These are phyloP conservation scores for Globisporangium canariense DNA, from an alignment of 352 stramenopile species.

Conservation along the genomic window DNA sequence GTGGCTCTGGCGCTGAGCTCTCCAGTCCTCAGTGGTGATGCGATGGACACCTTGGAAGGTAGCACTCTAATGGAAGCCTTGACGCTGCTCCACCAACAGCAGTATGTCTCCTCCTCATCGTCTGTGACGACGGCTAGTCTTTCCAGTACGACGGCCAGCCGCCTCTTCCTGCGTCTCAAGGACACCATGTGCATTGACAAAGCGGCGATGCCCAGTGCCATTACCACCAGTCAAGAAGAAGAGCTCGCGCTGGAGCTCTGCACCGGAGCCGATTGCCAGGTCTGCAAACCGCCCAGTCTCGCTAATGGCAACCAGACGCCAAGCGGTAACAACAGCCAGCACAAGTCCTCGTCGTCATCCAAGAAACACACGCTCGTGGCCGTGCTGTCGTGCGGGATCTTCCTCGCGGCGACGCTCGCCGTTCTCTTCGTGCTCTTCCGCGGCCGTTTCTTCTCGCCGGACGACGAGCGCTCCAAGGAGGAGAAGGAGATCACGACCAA, in stretches of 20 bases:
- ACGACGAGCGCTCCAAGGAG: conserved; percentile 35
- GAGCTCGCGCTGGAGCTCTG: conserved; percentile 25
- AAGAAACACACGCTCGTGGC: conserved; percentile 32
- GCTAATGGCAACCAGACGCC: neutral
- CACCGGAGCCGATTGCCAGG: conserved; percentile 8
- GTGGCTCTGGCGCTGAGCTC: conserved; percentile 31
- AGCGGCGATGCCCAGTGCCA: conserved; percentile 12
- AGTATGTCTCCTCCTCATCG: conserved; percentile 8
- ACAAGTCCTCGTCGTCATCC: conserved; percentile 10
- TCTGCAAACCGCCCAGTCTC: conserved; percentile 13
- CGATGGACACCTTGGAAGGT: conserved; percentile 14
- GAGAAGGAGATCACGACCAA: conserved; percentile 55
- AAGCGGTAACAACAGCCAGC: neutral
- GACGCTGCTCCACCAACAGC: conserved; percentile 12
- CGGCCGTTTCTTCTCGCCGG: conserved; percentile 31
- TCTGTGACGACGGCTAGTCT: conserved; percentile 11
- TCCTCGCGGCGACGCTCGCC: conserved; percentile 36
- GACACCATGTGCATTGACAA: conserved; percentile 26
- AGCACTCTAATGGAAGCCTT: conserved; percentile 20
- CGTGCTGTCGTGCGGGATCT: conserved; percentile 36
- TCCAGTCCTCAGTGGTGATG: conserved; percentile 14
- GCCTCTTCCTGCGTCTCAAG: conserved; percentile 28
- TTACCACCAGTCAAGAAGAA: neutral
- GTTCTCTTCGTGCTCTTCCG: conserved; percentile 43
- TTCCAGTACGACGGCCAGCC: conserved; percentile 13